Percentiles rank a stretch among this genome's conserved stretches.
phyloP scores from a whole-genome alignment of 352 stramenopile species.

The Peronospora destructor region DNA sequence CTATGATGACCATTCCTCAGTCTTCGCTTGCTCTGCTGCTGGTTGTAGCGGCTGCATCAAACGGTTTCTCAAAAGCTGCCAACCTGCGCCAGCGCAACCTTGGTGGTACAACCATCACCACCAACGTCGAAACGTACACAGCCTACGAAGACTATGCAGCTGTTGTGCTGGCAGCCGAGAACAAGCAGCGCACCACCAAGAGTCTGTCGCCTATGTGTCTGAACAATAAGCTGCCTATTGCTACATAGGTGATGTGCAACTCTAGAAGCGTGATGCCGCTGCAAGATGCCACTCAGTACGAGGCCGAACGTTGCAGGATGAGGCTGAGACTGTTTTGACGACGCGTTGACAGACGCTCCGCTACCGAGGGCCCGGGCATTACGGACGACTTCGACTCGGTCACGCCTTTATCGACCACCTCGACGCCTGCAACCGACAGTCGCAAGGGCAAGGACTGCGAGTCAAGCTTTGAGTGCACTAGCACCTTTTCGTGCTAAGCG shows the following conservation, averaged over 20 bases:
- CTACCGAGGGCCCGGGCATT: background rate
- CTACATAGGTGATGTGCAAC: slow-evolving; percentile 35
- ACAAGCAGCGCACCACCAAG: slow-evolving; percentile 35
- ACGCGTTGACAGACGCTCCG: background rate
- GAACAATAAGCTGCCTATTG: slow-evolving; percentile 31
- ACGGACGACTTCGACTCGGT: background rate
- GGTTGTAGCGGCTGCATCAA: slow-evolving; percentile 13
- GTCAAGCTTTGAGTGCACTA: slow-evolving; percentile 17
- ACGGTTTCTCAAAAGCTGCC: slow-evolving; percentile 1
- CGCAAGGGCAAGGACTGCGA: background rate
- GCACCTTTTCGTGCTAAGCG: background rate
- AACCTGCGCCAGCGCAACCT: slow-evolving; percentile 16
- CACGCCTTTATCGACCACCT: background rate
- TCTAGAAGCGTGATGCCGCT: slow-evolving; percentile 9
- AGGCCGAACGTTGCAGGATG: slow-evolving; percentile 14
- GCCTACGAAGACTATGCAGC: slow-evolving; percentile 13
- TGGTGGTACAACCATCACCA: slow-evolving; percentile 8
- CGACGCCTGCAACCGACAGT: background rate
- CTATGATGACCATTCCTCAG: slow-evolving; percentile 13
- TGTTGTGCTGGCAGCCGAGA: slow-evolving; percentile 35
- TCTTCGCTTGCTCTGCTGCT: slow-evolving; percentile 22
- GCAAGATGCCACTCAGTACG: slow-evolving; percentile 13
- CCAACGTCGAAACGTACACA: slow-evolving; percentile 16
- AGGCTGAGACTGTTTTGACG: slow-evolving; percentile 6
- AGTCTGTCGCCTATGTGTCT: slow-evolving; percentile 30